Evolutionary conservation across 2,329 filamentous ascomycete genomes (phyloP), one percentile per base, ranked within the genome.

Genomic region (Chaetomiaceae sp.): DNA sequence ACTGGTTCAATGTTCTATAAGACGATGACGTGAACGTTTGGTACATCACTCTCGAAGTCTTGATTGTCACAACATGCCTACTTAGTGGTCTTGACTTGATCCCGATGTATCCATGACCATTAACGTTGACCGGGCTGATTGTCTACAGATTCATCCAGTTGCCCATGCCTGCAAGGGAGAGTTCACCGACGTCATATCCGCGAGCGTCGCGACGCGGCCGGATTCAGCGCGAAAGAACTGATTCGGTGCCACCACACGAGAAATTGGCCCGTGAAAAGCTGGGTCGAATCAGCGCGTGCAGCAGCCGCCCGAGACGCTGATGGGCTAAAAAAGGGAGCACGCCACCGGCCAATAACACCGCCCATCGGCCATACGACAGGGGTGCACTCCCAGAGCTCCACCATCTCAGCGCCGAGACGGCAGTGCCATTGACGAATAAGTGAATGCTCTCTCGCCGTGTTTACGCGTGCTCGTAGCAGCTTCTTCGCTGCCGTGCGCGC

Each of bases 221-320:
- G 7, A 32, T 14, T 7, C 6, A 32, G 29, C 29, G 14, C 29
- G 6, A n/a, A 14, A 3, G 15, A n/a, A 7, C 14, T 32, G 22
- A 32, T 36, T 4, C 22, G 6, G 41, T 33, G 30, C 11, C 30
- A 35, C 15, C 35, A 32, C 26, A 29, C 15, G 4, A 24, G 33
- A 48, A 45, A 45, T 48, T 44, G 37, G 12, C 20, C 39, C 39
- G 38, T 38, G 3, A 14, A 9, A 14, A 3, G 10, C n/a, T 18
- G 35, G 18, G 17, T 39, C 50, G 48, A 53, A 53, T 53, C 50
- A 53, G 45, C 42, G 42, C 18, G n/a, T 27, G 37, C 32, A 36
- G 32, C 4, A 14, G 24, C 12, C 14, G 12, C 32, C 24, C 11
- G 19, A 43, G 29, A n/a, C 42, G 45, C 45, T 53, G 50, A 53